Conservation (phyloP, 2,329 filamentous ascomycete species). For the Colletotrichum karsti region DNA sequence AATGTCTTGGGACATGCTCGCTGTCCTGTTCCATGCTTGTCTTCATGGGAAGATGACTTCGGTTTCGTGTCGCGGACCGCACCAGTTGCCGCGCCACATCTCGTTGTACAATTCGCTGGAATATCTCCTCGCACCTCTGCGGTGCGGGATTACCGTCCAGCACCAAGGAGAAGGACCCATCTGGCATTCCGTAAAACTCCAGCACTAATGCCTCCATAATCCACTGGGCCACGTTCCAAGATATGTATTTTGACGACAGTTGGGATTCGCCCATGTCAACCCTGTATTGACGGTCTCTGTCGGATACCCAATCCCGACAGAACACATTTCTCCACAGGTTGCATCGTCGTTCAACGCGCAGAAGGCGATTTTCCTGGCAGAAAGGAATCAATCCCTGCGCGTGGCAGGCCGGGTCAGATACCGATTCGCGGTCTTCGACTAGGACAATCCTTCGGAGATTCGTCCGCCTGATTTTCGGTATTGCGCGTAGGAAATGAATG, state of each 20-base stretch:
- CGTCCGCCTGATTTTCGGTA: rapidly evolving
- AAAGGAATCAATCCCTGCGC: neutral
- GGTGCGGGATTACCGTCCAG: neutral
- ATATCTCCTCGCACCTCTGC: neutral
- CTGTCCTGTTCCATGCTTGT: neutral
- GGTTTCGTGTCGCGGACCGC: too few species aligned
- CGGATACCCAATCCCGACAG: too few species aligned
- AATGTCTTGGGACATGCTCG: too few species aligned
- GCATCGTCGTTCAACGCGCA: neutral
- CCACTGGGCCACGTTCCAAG: neutral
- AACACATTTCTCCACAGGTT: neutral
- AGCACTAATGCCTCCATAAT: neutral
- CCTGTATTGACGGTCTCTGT: neutral
- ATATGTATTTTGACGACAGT: neutral
- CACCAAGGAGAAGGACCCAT: neutral
- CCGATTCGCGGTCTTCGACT: neutral
- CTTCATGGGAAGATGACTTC: neutral
- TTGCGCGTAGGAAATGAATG: rapidly evolving
- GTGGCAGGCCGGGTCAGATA: neutral
- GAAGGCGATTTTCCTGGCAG: neutral
- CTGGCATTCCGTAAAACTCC: neutral
- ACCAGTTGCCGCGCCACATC: neutral
- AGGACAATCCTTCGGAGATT: neutral
- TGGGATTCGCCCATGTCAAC: neutral
- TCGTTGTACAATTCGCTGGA: neutral